Evolutionary conservation across 176 grass and related monocot species (phyloP), one percentile per base, ranked within the genome.

Genomic region (Tillandsia fasciculata): DNA sequence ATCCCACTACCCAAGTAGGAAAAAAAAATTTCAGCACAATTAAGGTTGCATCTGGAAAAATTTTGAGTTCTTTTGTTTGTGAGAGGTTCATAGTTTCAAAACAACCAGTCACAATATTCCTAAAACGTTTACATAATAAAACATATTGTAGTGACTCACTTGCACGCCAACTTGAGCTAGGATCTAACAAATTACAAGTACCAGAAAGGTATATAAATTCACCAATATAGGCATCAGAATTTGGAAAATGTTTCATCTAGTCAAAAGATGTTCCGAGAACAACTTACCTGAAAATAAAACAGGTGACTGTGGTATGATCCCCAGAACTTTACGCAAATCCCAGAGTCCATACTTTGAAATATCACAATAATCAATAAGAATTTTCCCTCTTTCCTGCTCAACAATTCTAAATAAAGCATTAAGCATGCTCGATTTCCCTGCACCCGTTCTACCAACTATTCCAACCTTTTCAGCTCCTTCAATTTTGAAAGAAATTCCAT

Each of bases 341-440:
- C 94, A 99, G 66, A 99, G 86, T 47, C 94, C 94, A 72, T 88
- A 90, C 58, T 93, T 93, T 53, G 82, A 86, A 79, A 86, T 78
- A 73, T 99, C 87, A 75, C 78, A 88, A 75, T 80, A 82, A 81
- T 99, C 94, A 68, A 99, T 28, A 64, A 87, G 78, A 90, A 99
- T 88, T 28, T 66, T 75, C 68, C 94, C 94, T 67, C 74, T 71
- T 85, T 99, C 94, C 48, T 86, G 64, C 69, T 99, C 94, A 74
- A 99, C 94, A 2, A 99, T 93, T 53, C 94, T 84, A 71, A 99
- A 99, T 76, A 99, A 76, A 28, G 89, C 89, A 86, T 99, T 99
- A 64, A 99, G 82, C 94, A 99, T 99, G 84, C 94, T 93, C 72
- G 89, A 92, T 76, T 99, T 99, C 74, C 94, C 94, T 74, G 89